Evolutionary conservation across 1,284 basidiomycete species (phyloP).

Genomic region (Inonotus obliquus): DNA sequence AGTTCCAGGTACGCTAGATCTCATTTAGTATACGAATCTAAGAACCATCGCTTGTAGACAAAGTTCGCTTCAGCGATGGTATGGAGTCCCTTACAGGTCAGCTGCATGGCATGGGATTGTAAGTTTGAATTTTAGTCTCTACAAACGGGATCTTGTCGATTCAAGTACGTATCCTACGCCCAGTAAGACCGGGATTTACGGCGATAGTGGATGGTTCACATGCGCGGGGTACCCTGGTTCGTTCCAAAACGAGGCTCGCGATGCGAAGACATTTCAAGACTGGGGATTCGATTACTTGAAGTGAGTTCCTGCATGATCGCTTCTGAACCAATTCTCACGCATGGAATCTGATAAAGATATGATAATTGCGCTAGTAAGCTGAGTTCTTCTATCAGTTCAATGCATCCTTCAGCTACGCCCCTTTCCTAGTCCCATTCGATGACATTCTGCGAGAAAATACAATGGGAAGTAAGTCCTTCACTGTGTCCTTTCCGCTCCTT

Average conservation of each 20-base stretch:
- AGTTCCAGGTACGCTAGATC: constrained; percentile 34
- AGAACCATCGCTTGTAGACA: constrained; percentile 30
- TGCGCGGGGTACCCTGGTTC: constrained; percentile 49
- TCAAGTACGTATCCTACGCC: constrained; percentile 33
- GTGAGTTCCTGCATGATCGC: constrained; percentile 26
- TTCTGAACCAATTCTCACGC: neutral
- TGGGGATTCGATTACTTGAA: constrained; percentile 54
- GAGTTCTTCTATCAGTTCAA: neutral
- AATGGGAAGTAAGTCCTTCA: constrained; percentile 38
- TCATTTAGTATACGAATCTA: neutral
- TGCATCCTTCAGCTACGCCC: neutral
- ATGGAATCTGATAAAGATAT: constrained; percentile 35
- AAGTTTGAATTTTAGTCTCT: neutral
- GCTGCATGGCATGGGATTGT: constrained; percentile 45
- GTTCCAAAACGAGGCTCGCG: constrained; percentile 43
- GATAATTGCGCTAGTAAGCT: constrained; percentile 47
- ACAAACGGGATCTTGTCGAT: constrained; percentile 40
- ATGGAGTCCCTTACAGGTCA: constrained; percentile 42
- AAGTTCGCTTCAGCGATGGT: constrained; percentile 37
- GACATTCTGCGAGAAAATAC: constrained; percentile 40
- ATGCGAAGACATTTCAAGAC: constrained; percentile 40
- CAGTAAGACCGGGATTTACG: constrained; percentile 30
- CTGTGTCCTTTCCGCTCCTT: neutral
- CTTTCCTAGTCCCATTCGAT: constrained; percentile 41
- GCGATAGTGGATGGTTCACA: constrained; percentile 50